Evolutionary conservation across 2,329 filamentous ascomycete species (phyloP).

Genomic region (Septoria petroselini): DNA sequence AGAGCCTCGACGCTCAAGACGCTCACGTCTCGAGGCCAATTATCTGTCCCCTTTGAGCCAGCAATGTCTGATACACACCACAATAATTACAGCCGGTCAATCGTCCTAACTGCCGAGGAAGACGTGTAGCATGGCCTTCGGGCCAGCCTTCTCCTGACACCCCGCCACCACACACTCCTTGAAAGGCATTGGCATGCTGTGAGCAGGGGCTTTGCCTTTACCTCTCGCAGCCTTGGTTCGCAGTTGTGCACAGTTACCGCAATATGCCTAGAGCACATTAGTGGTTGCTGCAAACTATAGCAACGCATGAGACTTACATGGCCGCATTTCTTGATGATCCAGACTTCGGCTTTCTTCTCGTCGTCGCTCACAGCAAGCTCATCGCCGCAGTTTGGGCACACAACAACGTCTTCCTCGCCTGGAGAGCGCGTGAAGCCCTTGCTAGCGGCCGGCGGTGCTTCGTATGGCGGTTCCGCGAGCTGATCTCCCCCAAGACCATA

Average conservation of each 20-base stretch:
- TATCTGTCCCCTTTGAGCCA: too few relatives aligned
- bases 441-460: slow-evolving; percentile 61
- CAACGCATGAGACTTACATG: slow-evolving; percentile 62
- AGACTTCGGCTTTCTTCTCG: slow-evolving; percentile 75
- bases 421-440: slow-evolving; percentile 80
- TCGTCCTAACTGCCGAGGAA: slow-evolving; percentile 30
- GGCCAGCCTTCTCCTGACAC: slow-evolving; percentile 33
- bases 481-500: slow-evolving; percentile 37
- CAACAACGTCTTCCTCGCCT: slow-evolving; percentile 65
- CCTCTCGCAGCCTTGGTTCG: slow-evolving; percentile 28
- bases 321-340: slow-evolving; percentile 85
- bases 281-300: neutral
- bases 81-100: neutral
- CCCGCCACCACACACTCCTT: slow-evolving; percentile 47
- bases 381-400: slow-evolving; percentile 83
- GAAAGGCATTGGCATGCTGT: slow-evolving; percentile 38
- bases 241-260: slow-evolving; percentile 50
- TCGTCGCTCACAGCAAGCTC: slow-evolving; percentile 74
- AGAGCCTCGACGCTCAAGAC: too few relatives aligned
- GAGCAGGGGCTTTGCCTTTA: slow-evolving; percentile 29
- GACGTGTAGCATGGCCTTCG: slow-evolving; percentile 28
- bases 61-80: too few relatives aligned
- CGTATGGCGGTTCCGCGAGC: slow-evolving; percentile 51
- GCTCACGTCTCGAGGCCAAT: too few relatives aligned
- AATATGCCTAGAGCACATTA: slow-evolving; percentile 47